Percentiles rank a stretch among this genome's conserved stretches.
phyloP scores from a whole-genome alignment of 1,284 basidiomycete genomes.

The Cutaneotrichosporon spelunceum region DNA sequence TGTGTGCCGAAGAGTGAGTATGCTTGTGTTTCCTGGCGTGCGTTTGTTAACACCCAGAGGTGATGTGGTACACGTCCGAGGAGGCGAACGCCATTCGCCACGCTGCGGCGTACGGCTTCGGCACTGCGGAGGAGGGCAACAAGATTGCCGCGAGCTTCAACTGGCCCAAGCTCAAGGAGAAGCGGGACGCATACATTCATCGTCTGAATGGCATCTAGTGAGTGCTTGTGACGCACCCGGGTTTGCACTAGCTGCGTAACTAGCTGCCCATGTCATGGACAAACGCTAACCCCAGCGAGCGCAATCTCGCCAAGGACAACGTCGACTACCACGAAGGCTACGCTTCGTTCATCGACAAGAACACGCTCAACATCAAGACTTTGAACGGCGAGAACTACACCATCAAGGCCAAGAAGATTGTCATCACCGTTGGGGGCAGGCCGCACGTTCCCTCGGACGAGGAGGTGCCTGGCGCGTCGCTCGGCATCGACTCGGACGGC shows the following conservation, averaged over 20 bases:
- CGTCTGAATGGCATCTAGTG: conserved; percentile 85
- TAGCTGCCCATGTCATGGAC: background rate
- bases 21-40: background rate
- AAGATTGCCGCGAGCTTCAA: conserved; percentile 64
- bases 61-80: conserved; percentile 99
- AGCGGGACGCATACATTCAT: conserved; percentile 92
- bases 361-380: conserved; percentile 64
- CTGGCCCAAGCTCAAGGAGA: conserved; percentile 87
- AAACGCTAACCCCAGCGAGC: conserved; percentile 54
- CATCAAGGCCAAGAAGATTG: conserved; percentile 70
- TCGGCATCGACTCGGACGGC: conserved; percentile 90
- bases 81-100: conserved; percentile 77
- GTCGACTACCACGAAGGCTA: conserved; percentile 84
- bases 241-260: background rate
- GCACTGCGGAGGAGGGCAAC: conserved; percentile 53
- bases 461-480: conserved; percentile 78
- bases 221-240: background rate
- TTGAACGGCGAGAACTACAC: conserved; percentile 63
- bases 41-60: conserved; percentile 55
- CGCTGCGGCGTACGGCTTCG: conserved; percentile 73
- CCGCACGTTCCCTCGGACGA: conserved; percentile 78
- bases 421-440: conserved; percentile 80
- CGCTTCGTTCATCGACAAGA: conserved; percentile 67
- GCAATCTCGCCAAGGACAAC: conserved; percentile 79
- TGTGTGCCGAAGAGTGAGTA: conserved; percentile 41